These are phyloP conservation scores for Psilocybe sp. DNA, from an alignment of 768 basidiomycete species.

Conservation along the genomic window DNA sequence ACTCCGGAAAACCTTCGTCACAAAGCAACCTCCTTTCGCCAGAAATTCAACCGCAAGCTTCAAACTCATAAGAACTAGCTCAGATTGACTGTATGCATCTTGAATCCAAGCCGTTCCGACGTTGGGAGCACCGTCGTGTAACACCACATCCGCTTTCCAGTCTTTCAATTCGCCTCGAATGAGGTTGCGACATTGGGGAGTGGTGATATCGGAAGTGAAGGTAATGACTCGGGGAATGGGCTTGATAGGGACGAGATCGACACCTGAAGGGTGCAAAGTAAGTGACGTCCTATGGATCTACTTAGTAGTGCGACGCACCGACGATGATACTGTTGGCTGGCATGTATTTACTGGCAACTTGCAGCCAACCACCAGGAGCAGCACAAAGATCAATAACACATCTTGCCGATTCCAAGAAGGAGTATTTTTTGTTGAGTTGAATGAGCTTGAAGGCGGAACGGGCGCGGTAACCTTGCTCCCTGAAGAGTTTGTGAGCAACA, in stretches of 20 bases:
- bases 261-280: conserved; percentile 48
- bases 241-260: conserved; percentile 94
- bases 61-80: conserved; percentile 92
- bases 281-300: conserved; percentile 1
- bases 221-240: conserved; percentile 92
- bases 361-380: conserved; percentile 98
- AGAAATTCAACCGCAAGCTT: conserved; percentile 96
- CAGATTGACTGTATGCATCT: conserved; percentile 95
- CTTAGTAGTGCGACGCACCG: conserved; percentile 39
- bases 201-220: conserved; percentile 94
- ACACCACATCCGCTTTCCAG: conserved; percentile 98
- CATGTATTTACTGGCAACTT: conserved; percentile 98
- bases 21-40: conserved; percentile 88
- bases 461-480: conserved; percentile 98
- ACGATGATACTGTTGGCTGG: conserved; percentile 88
- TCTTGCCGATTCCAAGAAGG: conserved; percentile 82
- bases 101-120: conserved; percentile 99
- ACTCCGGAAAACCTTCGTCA: conserved; percentile 98
- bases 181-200: conserved; percentile 81
- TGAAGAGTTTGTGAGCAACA: conserved; percentile 28
- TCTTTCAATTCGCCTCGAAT: conserved; percentile 90
- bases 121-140: conserved; percentile 99
- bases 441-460: conserved; percentile 99
- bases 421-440: conserved; percentile 97
- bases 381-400: conserved; percentile 98